Conservation (phyloP, 176 grass and related monocot species). For the Juncus effusus region DNA sequence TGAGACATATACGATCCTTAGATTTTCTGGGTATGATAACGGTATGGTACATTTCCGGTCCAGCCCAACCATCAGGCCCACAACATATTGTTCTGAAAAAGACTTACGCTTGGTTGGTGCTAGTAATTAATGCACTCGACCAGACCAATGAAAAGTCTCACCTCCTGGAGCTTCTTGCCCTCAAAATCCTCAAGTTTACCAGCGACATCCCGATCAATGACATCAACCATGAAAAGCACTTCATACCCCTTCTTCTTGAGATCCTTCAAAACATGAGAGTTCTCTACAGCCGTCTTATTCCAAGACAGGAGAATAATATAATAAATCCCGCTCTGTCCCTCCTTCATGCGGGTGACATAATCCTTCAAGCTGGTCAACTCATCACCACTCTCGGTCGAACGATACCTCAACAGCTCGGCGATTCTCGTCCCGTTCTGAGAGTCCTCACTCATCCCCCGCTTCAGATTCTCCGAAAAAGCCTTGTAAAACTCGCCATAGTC, state of each 20-base stretch:
- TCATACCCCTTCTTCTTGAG: slow-evolving; percentile 75
- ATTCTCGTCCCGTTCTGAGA: slow-evolving; percentile 72
- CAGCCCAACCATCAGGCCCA: too few species aligned
- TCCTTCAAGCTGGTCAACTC: slow-evolving; percentile 97
- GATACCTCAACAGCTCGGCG: slow-evolving; percentile 79
- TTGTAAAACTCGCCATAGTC: slow-evolving; percentile 97
- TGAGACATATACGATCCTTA: slow-evolving; percentile 93
- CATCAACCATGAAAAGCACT: slow-evolving; percentile 38
- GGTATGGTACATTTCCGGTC: too few species aligned
- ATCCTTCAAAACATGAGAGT: slow-evolving; percentile 18
- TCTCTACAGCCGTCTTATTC: slow-evolving; percentile 16
- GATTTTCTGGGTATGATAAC: too few species aligned
- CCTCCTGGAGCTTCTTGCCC: slow-evolving; percentile 60
- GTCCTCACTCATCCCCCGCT: slow-evolving; percentile 88
- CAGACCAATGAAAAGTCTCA: too few species aligned
- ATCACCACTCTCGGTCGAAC: slow-evolving; percentile 93
- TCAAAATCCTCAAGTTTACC: slow-evolving; percentile 97
- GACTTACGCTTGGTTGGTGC: too few species aligned
- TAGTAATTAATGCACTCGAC: slow-evolving; percentile 52
- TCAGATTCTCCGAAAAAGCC: slow-evolving; percentile 95
- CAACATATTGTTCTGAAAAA: too few species aligned
- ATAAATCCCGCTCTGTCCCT: slow-evolving; percentile 89
- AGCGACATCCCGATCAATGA: slow-evolving; percentile 76
- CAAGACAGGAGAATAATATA: slow-evolving; percentile 88
- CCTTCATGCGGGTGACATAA: slow-evolving; percentile 98